Base-by-base conservation (phyloP, 2,329 filamentous ascomycete species). In the Xylaria sp. region DNA sequence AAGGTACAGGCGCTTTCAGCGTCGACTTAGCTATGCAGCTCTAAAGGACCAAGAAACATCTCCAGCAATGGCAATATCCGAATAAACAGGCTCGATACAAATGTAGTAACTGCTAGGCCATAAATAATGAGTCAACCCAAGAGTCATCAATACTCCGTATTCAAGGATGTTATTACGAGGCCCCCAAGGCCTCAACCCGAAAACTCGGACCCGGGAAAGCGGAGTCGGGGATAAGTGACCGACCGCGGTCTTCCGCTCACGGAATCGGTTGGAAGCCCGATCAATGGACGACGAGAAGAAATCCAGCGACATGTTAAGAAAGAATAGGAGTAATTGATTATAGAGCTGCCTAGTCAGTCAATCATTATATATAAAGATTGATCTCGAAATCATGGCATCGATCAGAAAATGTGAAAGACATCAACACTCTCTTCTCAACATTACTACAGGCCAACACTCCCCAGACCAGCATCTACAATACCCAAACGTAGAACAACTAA, bases 161-260 rank as follows among this genome's bases (percentile, higher is more conserved):
- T 2, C 10, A 23, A 4, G 3, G 4, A 25, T 34, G 39, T 12
- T 34, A 25, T 37, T 2, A 34, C 6, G 5, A 63, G 34, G 20
- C 20, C 34, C 34, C 34, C 10, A 37, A 37, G 34, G 18, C 39
- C 67, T 32, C 13, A 15, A 20, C 57, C 57, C 58, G 51, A 69
- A 50, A 56, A 46, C 23, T 71, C 63, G 66, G 69, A 12, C 34
- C 23, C 4, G 51, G n/a, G 20, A 20, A 13, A 13, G 32, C 63
- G 48, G 52, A 12, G 61, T 70, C 70, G 70, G 70, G 9, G 61
- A 70, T 71, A 69, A 32, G 2, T n/a, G n/a, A n/a, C 55, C 34
- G 62, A 34, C 23, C 51, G 67, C 68, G 64, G 68, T n/a, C 39
- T 37, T 39, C 55, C 15, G 28, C 18, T n/a, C 5, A n/a, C 25